Conservation (phyloP, 257 asterid species). For the Solanum appendiculatum region DNA sequence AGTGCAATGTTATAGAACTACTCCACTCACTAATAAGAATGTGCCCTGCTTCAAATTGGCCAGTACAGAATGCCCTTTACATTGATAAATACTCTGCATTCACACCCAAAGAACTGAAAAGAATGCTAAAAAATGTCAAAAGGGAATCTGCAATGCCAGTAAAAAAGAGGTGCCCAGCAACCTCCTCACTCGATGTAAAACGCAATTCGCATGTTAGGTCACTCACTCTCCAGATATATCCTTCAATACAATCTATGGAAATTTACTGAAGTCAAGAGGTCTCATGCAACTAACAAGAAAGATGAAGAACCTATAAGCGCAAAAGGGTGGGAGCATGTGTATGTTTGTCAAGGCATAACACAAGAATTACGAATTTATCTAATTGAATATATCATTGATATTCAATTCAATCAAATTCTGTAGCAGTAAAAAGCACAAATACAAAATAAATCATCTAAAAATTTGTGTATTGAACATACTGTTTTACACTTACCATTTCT, state of each 20-base stretch:
- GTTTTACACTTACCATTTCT: constrained; percentile 17
- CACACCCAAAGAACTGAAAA: neutral
- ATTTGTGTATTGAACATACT: constrained; percentile 13
- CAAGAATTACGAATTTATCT: neutral
- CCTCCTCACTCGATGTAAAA: neutral
- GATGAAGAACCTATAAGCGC: neutral
- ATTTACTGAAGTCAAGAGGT: neutral
- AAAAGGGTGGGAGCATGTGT: neutral
- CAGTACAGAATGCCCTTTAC: neutral
- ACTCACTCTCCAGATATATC: neutral
- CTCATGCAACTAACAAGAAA: neutral
- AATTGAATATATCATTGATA: neutral
- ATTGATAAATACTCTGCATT: neutral
- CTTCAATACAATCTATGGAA: neutral
- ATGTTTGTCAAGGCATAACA: neutral
- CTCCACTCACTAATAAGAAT: neutral
- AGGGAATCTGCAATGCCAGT: neutral
- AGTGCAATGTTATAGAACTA: neutral
- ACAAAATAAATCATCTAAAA: constrained; percentile 7
- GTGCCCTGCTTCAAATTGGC: neutral
- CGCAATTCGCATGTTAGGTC: neutral
- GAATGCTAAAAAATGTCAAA: neutral
- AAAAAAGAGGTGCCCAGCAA: neutral
- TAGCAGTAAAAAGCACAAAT: neutral
- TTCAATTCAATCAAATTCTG: neutral